phyloP scores from a whole-genome alignment of 139 green algal genomes.

The Picochlorum costavermella region DNA sequence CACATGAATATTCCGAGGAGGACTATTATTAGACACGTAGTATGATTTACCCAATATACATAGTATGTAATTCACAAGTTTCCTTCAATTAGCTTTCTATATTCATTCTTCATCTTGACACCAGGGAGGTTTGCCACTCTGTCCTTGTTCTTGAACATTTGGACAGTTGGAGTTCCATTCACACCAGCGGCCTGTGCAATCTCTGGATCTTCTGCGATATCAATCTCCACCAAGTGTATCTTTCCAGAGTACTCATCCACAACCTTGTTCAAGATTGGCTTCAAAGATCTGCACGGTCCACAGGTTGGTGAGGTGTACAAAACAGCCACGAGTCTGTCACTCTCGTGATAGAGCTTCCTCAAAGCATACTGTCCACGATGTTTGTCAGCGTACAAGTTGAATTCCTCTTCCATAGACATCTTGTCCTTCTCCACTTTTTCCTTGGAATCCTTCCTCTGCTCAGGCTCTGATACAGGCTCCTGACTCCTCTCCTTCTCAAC shows the following conservation, averaged over 20 bases:
- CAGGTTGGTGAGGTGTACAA: constrained; percentile 84
- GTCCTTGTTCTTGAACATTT: constrained; percentile 87
- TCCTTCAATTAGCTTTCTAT: constrained; percentile 56
- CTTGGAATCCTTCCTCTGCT: not conserved
- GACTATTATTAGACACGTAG: constrained; percentile 5
- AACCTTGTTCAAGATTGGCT: constrained; percentile 89
- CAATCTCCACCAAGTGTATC: constrained; percentile 85
- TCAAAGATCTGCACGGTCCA: constrained; percentile 79
- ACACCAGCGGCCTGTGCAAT: constrained; percentile 86
- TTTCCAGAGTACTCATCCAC: constrained; percentile 66
- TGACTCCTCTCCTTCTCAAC: not conserved
- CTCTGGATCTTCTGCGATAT: constrained; percentile 84
- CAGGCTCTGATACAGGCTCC: not conserved
- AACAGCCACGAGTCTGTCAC: constrained; percentile 65
- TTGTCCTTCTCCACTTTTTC: not conserved
- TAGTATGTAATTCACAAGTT: constrained; percentile 3
- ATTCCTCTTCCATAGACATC: constrained; percentile 10
- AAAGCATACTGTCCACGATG: constrained; percentile 91
- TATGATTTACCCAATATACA: not conserved
- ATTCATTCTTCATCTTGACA: constrained; percentile 92
- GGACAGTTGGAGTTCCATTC: constrained; percentile 81
- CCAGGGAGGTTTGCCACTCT: constrained; percentile 61
- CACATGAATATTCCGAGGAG: not conserved
- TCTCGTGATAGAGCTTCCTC: constrained; percentile 96
- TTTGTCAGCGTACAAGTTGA: constrained; percentile 26